Conservation (phyloP, 148 eudicot genomes). For the Silene conica region DNA sequence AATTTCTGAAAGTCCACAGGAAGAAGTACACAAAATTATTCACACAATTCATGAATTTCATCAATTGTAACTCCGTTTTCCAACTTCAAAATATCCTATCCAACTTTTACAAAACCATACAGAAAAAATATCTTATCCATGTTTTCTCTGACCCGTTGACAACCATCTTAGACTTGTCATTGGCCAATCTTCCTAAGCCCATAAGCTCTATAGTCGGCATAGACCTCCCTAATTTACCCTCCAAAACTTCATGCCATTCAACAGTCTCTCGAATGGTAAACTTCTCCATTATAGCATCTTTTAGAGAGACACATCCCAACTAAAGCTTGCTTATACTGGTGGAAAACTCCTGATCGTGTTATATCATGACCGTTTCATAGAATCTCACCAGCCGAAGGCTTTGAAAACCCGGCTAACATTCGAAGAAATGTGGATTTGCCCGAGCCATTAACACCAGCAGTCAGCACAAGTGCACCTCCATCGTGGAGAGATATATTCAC, state of each 20-base stretch:
- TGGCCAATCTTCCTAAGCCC: slow-evolving; percentile 80
- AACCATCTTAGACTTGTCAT: slow-evolving; percentile 82
- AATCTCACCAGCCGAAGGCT: slow-evolving; percentile 86
- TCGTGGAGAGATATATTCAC: slow-evolving; percentile 76
- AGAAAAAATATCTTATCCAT: too few relatives aligned
- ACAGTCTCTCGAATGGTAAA: slow-evolving; percentile 79
- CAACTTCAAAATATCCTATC: too few relatives aligned
- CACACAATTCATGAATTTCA: too few relatives aligned
- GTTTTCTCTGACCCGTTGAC: slow-evolving; percentile 87
- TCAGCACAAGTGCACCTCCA: slow-evolving; percentile 76
- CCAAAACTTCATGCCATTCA: slow-evolving; percentile 88
- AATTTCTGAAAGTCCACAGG: slow-evolving; percentile 44
- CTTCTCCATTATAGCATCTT: slow-evolving; percentile 72
- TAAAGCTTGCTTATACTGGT: slow-evolving; percentile 94
- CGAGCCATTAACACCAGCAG: slow-evolving; percentile 89
- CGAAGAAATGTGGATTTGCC: slow-evolving; percentile 84
- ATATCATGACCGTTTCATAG: slow-evolving; percentile 92
- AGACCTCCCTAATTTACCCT: slow-evolving; percentile 77
- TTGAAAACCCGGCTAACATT: slow-evolving; percentile 80
- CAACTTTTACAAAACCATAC: too few relatives aligned
- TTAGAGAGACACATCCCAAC: slow-evolving; percentile 85
- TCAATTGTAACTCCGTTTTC: too few relatives aligned
- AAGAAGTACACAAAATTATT: too few relatives aligned
- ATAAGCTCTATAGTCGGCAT: slow-evolving; percentile 75
- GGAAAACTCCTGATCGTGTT: slow-evolving; percentile 73